Evolutionary conservation across 2,329 filamentous ascomycete species (phyloP).

Genomic region (Fusarium temperatum): DNA sequence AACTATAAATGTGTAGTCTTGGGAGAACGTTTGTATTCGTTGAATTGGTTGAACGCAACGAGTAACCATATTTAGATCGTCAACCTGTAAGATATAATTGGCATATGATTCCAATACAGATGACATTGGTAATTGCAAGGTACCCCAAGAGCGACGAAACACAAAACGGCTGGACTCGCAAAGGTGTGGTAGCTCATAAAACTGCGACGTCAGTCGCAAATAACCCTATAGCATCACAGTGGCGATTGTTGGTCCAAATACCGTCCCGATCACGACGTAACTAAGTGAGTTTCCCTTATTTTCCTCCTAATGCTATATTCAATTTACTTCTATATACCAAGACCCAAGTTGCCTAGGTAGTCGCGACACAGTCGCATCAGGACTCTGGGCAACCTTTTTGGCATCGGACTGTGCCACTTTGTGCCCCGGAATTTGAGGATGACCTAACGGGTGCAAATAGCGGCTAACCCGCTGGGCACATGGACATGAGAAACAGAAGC

Average conservation of each 20-base stretch:
- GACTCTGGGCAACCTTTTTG: slow-evolving; percentile 21
- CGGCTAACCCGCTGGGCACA: slow-evolving; percentile 23
- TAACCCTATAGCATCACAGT: slow-evolving; percentile 4
- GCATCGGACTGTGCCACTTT: slow-evolving; percentile 22
- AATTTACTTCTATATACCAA: neutral
- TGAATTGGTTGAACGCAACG: neutral
- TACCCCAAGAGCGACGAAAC: neutral
- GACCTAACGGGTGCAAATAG: slow-evolving; percentile 33
- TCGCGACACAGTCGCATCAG: neutral
- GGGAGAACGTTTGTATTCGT: neutral
- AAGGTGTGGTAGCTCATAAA: slow-evolving; percentile 15
- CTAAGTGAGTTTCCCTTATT: neutral
- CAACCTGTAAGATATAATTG: neutral
- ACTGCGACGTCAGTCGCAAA: slow-evolving; percentile 18
- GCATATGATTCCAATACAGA: neutral
- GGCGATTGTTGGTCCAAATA: slow-evolving; percentile 8
- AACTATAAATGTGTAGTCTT: neutral
- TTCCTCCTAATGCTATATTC: neutral
- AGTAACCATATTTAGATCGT: neutral
- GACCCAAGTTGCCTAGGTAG: neutral
- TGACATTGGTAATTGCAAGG: neutral
- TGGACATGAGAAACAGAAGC: slow-evolving; percentile 2
- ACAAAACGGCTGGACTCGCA: slow-evolving; percentile 2
- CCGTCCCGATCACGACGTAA: neutral
- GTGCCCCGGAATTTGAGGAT: slow-evolving; percentile 33